Conservation (phyloP, 257 asterid genomes). For the Schizonepeta tenuifolia region DNA sequence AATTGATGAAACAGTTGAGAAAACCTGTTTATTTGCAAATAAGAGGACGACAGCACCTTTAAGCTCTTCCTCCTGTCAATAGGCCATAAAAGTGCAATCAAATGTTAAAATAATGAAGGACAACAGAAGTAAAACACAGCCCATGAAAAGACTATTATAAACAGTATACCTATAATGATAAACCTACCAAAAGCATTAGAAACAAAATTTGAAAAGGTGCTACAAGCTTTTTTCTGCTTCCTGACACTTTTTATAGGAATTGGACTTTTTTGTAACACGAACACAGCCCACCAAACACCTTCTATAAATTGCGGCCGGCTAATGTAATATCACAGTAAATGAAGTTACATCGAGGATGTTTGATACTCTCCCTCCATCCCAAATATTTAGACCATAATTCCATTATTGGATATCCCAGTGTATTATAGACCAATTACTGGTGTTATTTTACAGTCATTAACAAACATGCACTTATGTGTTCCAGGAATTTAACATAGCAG, state of each 20-base stretch:
- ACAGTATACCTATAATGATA: constrained; percentile 6
- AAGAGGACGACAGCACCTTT: constrained; percentile 54
- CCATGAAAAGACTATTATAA: background rate
- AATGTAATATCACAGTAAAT: background rate
- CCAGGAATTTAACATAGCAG: background rate
- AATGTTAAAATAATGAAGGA: constrained; percentile 18
- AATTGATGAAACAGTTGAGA: background rate
- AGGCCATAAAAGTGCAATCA: constrained; percentile 20
- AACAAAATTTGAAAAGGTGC: background rate
- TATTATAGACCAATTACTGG: background rate
- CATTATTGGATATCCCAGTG: background rate
- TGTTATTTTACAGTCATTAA: background rate
- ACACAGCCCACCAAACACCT: background rate
- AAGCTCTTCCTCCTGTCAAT: constrained; percentile 55
- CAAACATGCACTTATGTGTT: background rate
- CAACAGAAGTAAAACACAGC: background rate
- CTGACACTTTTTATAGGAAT: background rate
- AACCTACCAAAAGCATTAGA: background rate
- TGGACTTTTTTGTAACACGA: background rate
- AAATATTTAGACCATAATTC: background rate
- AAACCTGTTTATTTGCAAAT: constrained; percentile 52
- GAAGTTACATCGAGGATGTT: background rate
- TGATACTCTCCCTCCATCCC: background rate
- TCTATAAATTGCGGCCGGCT: background rate
- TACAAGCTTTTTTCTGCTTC: background rate